Evolutionary conservation across 2,329 filamentous ascomycete species (phyloP).

Genomic region (Ascochyta viciae-villosae): DNA sequence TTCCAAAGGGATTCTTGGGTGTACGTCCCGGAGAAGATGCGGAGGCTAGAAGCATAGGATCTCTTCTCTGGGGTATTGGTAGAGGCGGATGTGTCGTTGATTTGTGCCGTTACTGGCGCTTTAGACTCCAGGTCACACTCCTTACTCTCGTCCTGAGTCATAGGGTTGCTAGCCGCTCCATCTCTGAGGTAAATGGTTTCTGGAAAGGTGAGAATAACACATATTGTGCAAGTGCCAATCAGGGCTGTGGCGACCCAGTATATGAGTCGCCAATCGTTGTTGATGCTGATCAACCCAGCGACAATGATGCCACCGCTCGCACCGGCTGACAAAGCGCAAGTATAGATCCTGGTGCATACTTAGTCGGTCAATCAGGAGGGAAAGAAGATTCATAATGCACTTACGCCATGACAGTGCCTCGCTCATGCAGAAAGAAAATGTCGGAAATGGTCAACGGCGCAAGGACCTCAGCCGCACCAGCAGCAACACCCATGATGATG

Average conservation of each 20-base stretch:
- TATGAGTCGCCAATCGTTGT: slow-evolving; percentile 59
- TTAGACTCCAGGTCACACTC: background rate
- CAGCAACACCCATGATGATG: slow-evolving; percentile 65
- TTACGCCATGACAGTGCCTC: slow-evolving; percentile 62
- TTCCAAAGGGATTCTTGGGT: slow-evolving; percentile 58
- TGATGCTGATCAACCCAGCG: slow-evolving; percentile 56
- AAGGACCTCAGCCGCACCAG: slow-evolving; percentile 66
- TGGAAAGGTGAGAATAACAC: slow-evolving; percentile 62
- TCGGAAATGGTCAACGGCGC: slow-evolving; percentile 68
- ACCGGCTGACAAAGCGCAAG: slow-evolving; percentile 34
- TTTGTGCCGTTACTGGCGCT: background rate
- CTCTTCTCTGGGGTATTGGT: background rate
- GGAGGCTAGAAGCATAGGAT: background rate
- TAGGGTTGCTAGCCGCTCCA: background rate
- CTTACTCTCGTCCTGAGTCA: background rate
- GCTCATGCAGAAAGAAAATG: slow-evolving; percentile 68
- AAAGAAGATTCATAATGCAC: background rate
- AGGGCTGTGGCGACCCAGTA: slow-evolving; percentile 61
- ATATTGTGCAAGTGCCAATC: slow-evolving; percentile 56
- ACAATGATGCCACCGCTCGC: slow-evolving; percentile 41
- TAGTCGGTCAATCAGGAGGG: background rate
- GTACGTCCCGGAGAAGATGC: slow-evolving; percentile 33
- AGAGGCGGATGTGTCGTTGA: background rate
- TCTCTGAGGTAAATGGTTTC: slow-evolving; percentile 57
- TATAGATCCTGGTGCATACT: slow-evolving; percentile 24